Conservation (phyloP, 306 rosid species). For the Casuarina cunninghamiana region DNA sequence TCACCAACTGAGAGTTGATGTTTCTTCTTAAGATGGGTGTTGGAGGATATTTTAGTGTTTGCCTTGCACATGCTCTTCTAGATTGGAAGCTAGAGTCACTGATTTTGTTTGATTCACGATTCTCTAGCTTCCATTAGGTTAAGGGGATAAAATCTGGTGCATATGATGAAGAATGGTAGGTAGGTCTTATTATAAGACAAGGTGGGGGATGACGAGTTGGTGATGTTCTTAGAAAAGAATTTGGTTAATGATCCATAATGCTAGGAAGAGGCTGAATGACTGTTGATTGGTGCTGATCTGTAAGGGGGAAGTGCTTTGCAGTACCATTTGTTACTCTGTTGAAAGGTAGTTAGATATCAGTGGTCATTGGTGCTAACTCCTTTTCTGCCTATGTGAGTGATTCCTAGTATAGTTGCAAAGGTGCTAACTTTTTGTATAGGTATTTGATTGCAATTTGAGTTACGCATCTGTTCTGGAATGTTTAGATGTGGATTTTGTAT, state of each 20-base stretch:
- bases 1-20: background rate
- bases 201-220: background rate
- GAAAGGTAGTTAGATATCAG: background rate
- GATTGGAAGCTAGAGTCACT: background rate
- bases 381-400: background rate
- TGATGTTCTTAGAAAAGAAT: background rate
- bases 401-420: background rate
- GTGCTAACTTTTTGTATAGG: background rate
- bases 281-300: background rate
- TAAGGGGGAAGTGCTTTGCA: background rate
- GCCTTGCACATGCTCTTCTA: background rate
- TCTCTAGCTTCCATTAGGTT: background rate
- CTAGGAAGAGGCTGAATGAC: background rate
- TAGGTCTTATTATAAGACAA: background rate
- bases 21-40: background rate
- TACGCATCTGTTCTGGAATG: background rate
- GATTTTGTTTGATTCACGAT: background rate
- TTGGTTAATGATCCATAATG: background rate
- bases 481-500: background rate
- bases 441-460: background rate
- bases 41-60: background rate
- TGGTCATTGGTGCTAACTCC: background rate
- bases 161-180: background rate
- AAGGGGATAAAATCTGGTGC: background rate
- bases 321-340: background rate